Evolutionary conservation across 2,329 filamentous ascomycete genomes (phyloP).

Genomic region (Chaetomiaceae sp.): DNA sequence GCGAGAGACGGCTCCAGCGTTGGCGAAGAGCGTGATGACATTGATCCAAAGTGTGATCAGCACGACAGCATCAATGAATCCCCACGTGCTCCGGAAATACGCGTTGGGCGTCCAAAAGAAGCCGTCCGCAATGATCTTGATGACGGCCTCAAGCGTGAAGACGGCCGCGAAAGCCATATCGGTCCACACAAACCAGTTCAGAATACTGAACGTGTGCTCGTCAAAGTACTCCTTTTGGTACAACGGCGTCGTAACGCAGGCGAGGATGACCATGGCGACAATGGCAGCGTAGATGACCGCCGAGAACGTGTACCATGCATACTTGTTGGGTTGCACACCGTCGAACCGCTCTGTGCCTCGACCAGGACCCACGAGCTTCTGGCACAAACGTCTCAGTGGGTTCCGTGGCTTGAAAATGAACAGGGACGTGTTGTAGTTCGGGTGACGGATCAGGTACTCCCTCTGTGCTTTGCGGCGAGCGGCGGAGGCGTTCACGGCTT

Average conservation of each 20-base stretch:
- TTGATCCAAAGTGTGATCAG: constrained; percentile 94
- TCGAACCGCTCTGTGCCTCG: constrained; percentile 82
- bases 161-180: constrained; percentile 84
- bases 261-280: constrained; percentile 94
- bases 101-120: constrained; percentile 97
- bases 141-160: constrained; percentile 77
- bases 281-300: constrained; percentile 91
- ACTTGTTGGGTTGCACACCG: constrained; percentile 80
- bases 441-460: constrained; percentile 81
- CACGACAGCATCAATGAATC: constrained; percentile 88
- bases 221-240: constrained; percentile 86
- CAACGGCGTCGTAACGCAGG: constrained; percentile 87
- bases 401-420: constrained; percentile 80
- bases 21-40: constrained; percentile 72
- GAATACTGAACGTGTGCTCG: constrained; percentile 47
- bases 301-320: constrained; percentile 88
- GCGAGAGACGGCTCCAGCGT: constrained; percentile 78
- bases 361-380: constrained; percentile 84
- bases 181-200: constrained; percentile 92
- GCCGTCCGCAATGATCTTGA: constrained; percentile 93
- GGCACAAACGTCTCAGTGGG: constrained; percentile 73
- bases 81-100: constrained; percentile 94
- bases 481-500: constrained; percentile 78
- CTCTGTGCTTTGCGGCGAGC: constrained; percentile 81
- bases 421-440: constrained; percentile 85